phyloP scores from a whole-genome alignment of 1,284 basidiomycete species.

The Trichosporon inkin region DNA sequence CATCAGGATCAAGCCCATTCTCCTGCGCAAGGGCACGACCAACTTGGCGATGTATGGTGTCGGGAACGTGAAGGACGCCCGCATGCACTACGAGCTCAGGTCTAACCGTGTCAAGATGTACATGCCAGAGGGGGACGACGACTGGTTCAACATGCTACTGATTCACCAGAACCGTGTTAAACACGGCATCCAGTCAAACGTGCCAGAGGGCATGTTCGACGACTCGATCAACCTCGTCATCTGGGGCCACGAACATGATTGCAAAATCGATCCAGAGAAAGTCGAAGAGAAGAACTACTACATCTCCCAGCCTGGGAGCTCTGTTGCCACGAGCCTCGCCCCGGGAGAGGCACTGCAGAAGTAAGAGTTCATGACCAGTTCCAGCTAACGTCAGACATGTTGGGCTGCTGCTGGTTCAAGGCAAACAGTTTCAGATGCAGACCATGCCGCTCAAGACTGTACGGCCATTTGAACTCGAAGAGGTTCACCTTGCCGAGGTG shows the following conservation, averaged over 20 bases:
- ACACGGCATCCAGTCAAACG: conserved; percentile 85
- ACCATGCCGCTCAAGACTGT: conserved; percentile 86
- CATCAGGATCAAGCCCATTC: conserved; percentile 81
- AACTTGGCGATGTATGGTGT: conserved; percentile 87
- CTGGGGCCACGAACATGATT: conserved; percentile 99
- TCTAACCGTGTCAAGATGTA: conserved; percentile 94
- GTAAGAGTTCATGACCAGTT: conserved; percentile 51
- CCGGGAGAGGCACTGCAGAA: conserved; percentile 86
- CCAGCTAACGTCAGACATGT: conserved; percentile 62
- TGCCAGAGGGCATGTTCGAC: conserved; percentile 96
- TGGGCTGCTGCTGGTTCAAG: conserved; percentile 76
- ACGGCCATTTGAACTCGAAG: conserved; percentile 89
- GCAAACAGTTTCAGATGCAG: conserved; percentile 77
- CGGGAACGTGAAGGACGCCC: conserved; percentile 92
- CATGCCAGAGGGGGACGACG: conserved; percentile 73
- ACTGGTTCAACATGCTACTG: conserved; percentile 91
- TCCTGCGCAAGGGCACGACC: conserved; percentile 83
- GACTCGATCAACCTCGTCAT: conserved; percentile 89
- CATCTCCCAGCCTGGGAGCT: conserved; percentile 92
- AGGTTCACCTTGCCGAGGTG: conserved; percentile 68
- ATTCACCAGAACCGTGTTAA: conserved; percentile 96
- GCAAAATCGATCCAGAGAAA: conserved; percentile 80
- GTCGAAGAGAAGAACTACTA: conserved; percentile 88
- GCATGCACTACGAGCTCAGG: conserved; percentile 92
- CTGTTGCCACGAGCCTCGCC: conserved; percentile 86